A percentile compares a stretch with the other conserved stretches of the same genome.
These are phyloP conservation scores for Stephanodiscus triporus DNA, from an alignment of 108 stramenopile genomes.

Conservation along the genomic window DNA sequence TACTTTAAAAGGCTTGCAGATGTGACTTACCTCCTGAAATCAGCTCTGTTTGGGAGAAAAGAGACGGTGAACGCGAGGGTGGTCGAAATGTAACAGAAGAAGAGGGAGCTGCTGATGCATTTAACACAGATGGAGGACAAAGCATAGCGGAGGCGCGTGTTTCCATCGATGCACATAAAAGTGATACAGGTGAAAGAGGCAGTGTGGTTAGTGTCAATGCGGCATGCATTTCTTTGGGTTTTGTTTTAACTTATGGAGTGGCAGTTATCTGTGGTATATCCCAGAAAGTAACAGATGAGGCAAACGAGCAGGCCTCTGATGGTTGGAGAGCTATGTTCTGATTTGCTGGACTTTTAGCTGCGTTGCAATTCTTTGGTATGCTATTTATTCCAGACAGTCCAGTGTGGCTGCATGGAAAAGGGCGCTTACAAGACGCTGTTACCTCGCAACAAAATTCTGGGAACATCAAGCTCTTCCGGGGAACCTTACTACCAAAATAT, in stretches of 20 bases:
- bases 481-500: conserved; percentile 2
- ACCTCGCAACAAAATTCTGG: too few relatives aligned
- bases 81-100: background rate
- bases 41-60: too few relatives aligned
- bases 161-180: background rate
- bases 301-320: conserved; percentile 15
- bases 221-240: conserved; percentile 75
- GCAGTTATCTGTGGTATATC: conserved; percentile 33
- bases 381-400: too few relatives aligned
- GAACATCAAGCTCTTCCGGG: conserved; percentile 14
- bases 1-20: too few relatives aligned
- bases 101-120: background rate
- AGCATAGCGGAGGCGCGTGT: too few relatives aligned
- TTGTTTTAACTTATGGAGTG: conserved; percentile 63
- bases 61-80: conserved; percentile 9
- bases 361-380: conserved; percentile 75
- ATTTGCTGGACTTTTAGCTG: conserved; percentile 57
- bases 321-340: conserved; percentile 71
- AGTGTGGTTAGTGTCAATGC: conserved; percentile 80
- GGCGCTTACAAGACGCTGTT: too few relatives aligned
- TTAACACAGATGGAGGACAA: background rate
- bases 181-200: conserved; percentile 18
- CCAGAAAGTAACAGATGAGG: too few relatives aligned
- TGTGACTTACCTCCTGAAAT: conserved; percentile 74
- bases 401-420: too few relatives aligned